Evolutionary conservation across 768 basidiomycete species (phyloP), one percentile per base, ranked within the genome.

Genomic region (Tubosaeta sp.): DNA sequence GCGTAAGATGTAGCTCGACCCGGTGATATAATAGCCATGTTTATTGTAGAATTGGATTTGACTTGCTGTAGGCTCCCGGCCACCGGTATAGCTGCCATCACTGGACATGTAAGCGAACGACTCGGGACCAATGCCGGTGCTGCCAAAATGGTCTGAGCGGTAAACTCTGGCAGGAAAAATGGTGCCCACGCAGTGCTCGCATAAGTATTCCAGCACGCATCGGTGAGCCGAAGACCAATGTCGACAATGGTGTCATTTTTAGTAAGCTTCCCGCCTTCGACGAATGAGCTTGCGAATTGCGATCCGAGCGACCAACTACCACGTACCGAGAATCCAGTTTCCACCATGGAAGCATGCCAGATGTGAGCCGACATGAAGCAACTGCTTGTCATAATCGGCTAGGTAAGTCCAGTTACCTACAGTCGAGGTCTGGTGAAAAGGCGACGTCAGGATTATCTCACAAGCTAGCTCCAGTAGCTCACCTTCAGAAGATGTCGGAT

Each of bases 151-250:
- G 17, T 62, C 12, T 54, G 32, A 35, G 31, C 14, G 29, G 10
- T 19, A 41, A 17, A 5, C 34, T 5, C 5, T 16, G 22, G n/a
- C 13, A 29, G 4, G 32, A 11, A 26, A 33, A 41, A 37, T 6
- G 7, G 43, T 16, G 8, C 80, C 48, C 62, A 87, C 85, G 76
- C 75, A 26, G 85, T 84, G 56, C 84, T 76, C 6, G 83, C 80
- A 60, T 91, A 90, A 1, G 88, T 88, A 64, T 90, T 89, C 84
- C 86, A 86, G 71, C 88, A 90, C 8, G 77, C 82, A 35, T 91
- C 87, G 12, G 78, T 79, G 7, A 90, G 72, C 32, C 77, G 57
- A 32, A 90, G 73, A 4, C 76, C 88, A 37, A 78, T 69, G 39
- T 83, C 60, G 51, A 88, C 75, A 55, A 90, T 84, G 0, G 87